phyloP scores from a whole-genome alignment of 2,329 filamentous ascomycete species.

The Aphanoascus verrucosus region DNA sequence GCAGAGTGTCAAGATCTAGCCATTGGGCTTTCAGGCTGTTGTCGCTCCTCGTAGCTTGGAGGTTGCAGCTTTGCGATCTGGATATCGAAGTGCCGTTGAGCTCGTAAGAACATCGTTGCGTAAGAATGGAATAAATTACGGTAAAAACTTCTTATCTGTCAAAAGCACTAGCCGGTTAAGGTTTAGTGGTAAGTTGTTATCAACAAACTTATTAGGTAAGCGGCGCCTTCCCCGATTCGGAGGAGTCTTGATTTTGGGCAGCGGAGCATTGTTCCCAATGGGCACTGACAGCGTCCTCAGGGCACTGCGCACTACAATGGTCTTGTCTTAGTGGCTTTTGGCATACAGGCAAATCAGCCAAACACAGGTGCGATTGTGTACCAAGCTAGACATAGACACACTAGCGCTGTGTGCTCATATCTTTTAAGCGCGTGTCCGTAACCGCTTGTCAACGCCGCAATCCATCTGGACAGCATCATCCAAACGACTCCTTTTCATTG shows the following conservation, averaged over 20 bases:
- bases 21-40: background rate
- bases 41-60: background rate
- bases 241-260: background rate
- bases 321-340: background rate
- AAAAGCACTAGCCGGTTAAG: background rate
- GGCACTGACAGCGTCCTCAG: background rate
- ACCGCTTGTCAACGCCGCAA: background rate
- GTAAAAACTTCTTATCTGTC: background rate
- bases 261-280: no score
- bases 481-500: background rate
- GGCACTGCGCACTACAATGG: background rate
- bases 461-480: slow-evolving; percentile 4
- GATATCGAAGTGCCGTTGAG: background rate
- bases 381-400: no score
- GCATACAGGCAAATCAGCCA: background rate
- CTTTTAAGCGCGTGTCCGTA: background rate
- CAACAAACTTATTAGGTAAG: no score
- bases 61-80: background rate
- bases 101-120: background rate
- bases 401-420: background rate
- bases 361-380: no score
- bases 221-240: background rate
- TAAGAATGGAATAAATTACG: background rate
- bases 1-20: background rate
- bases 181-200: background rate